phyloP scores from a whole-genome alignment of 2,329 filamentous ascomycete species.

The Ophiostoma perfectum region DNA sequence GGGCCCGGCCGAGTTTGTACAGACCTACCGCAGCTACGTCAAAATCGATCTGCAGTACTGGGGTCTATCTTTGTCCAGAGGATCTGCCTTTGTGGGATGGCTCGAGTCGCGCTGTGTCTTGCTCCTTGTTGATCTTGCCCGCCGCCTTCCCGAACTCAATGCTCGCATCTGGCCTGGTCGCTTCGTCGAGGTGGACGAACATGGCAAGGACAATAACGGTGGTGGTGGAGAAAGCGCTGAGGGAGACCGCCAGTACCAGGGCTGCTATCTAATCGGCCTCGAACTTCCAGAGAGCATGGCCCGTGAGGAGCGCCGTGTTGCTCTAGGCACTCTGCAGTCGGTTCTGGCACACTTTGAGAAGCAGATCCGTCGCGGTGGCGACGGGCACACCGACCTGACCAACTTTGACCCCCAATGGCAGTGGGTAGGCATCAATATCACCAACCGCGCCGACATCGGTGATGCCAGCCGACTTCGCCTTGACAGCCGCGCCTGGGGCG shows the following conservation, averaged over 20 bases:
- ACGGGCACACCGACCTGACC: conserved; percentile 33
- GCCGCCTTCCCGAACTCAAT: conserved; percentile 45
- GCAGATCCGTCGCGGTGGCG: conserved; percentile 35
- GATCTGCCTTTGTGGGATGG: conserved; percentile 56
- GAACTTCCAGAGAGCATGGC: conserved; percentile 31
- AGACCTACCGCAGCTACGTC: conserved; percentile 49
- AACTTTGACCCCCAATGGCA: conserved; percentile 46
- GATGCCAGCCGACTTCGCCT: conserved; percentile 34
- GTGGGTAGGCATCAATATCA: conserved; percentile 44
- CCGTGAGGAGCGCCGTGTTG: conserved; percentile 40
- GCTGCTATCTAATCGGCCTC: conserved; percentile 58
- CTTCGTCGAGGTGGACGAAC: conserved; percentile 41
- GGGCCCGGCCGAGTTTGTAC: conserved; percentile 46
- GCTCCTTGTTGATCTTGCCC: conserved; percentile 55
- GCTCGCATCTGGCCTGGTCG: conserved; percentile 59
- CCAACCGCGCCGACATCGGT: conserved; percentile 37
- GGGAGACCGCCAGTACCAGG: conserved; percentile 46
- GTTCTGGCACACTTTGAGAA: conserved; percentile 46
- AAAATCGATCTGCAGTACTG: conserved; percentile 61
- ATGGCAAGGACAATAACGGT: neutral
- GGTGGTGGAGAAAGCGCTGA: conserved; percentile 34
- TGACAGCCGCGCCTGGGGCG: conserved; percentile 47
- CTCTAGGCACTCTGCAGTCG: conserved; percentile 41
- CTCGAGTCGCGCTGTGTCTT: conserved; percentile 55
- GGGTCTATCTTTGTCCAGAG: conserved; percentile 52